Evolutionary conservation across 2,329 filamentous ascomycete genomes (phyloP).

Genomic region (Aspergillus sp.): DNA sequence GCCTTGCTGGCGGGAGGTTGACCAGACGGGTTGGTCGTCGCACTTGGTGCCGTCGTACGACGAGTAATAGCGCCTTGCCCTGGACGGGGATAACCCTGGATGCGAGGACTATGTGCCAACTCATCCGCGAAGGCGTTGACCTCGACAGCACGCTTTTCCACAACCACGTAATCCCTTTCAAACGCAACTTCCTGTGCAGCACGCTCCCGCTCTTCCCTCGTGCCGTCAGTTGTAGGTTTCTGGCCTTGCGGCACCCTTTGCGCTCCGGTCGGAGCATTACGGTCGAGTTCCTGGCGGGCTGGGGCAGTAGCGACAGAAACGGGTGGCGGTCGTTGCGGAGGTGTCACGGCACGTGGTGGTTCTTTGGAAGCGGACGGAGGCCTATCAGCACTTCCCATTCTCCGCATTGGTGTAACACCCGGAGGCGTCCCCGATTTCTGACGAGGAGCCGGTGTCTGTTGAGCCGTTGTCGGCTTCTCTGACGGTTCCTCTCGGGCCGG

Average conservation of each 20-base stretch:
- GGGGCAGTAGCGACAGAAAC: conserved; percentile 36
- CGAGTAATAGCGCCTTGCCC: conserved; percentile 60
- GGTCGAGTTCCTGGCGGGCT: conserved; percentile 33
- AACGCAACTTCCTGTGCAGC: conserved; percentile 82
- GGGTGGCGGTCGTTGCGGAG: conserved; percentile 26
- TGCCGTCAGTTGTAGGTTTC: conserved; percentile 25
- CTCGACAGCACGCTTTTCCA: conserved; percentile 91
- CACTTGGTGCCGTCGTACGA: conserved; percentile 70
- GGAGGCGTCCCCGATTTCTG: conserved; percentile 24
- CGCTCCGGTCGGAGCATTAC: conserved; percentile 30
- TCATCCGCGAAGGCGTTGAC: conserved; percentile 97
- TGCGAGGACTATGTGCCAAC: conserved; percentile 71
- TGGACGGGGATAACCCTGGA: conserved; percentile 47
- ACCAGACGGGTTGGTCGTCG: conserved; percentile 62
- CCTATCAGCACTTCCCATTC: conserved; percentile 28
- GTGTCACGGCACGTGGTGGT: conserved; percentile 17
- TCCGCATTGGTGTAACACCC: conserved; percentile 23
- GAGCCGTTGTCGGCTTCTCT: conserved; percentile 11
- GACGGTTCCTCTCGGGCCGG: conserved; percentile 15
- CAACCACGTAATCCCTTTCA: conserved; percentile 89
- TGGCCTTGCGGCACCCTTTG: conserved; percentile 49
- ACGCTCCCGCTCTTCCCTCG: conserved; percentile 47
- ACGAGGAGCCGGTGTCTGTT: conserved; percentile 32
- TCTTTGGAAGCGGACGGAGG: conserved; percentile 21
- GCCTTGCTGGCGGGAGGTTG: conserved; percentile 61